Evolutionary conservation across 768 basidiomycete genomes (phyloP).

Genomic region (Mycena kentingensis): DNA sequence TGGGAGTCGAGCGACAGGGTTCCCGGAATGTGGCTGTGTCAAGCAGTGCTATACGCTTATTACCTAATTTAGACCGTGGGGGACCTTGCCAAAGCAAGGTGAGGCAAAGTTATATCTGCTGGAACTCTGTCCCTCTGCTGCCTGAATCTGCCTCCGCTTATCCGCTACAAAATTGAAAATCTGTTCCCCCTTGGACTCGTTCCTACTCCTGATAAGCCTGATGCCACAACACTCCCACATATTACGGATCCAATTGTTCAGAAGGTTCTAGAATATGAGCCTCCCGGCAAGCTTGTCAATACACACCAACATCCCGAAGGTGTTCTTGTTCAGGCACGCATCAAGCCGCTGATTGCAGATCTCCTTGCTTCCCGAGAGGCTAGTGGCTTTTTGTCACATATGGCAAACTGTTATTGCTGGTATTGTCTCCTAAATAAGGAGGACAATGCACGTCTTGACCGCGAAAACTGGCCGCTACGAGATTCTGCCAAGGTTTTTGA

Average conservation of each 20-base stretch:
- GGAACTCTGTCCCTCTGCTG: conserved; percentile 26
- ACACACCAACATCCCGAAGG: conserved; percentile 24
- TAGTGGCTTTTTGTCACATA: conserved; percentile 19
- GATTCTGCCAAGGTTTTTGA: conserved; percentile 13
- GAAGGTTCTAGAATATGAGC: conserved; percentile 9
- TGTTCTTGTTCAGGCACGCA: conserved; percentile 11
- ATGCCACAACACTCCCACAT: conserved; percentile 4
- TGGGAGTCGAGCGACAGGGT: too few relatives aligned
- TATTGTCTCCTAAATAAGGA: conserved; percentile 15
- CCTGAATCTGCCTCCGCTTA: conserved; percentile 29
- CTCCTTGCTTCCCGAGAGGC: conserved; percentile 18
- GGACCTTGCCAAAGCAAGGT: too few relatives aligned
- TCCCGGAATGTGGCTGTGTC: too few relatives aligned
- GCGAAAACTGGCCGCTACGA: conserved; percentile 11
- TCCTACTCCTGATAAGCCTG: conserved; percentile 31
- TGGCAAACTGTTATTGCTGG: conserved; percentile 22
- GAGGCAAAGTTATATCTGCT: too few relatives aligned
- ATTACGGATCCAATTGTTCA: conserved; percentile 13
- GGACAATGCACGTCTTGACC: conserved; percentile 17
- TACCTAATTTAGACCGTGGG: too few relatives aligned
- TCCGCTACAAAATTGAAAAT: conserved; percentile 30
- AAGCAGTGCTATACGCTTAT: too few relatives aligned
- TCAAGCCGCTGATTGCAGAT: conserved; percentile 23
- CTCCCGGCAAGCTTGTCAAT: conserved; percentile 6
- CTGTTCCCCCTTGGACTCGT: conserved; percentile 30